These are phyloP conservation scores for Dittrichia graveolens DNA, from an alignment of 129 eudicot genomes.

Conservation along the genomic window DNA sequence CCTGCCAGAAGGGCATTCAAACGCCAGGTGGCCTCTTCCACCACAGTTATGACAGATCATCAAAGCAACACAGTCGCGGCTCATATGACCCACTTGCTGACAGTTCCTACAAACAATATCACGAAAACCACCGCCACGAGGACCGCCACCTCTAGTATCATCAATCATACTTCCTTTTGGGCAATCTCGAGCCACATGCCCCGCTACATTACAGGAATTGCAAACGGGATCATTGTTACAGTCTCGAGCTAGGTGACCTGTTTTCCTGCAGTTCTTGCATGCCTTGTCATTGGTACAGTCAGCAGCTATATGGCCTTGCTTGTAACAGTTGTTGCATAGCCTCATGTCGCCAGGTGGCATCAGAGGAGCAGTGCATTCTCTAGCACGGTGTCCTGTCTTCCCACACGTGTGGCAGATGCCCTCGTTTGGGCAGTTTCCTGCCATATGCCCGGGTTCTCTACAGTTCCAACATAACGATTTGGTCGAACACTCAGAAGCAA, in stretches of 20 bases:
- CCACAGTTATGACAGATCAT: slow-evolving; percentile 93
- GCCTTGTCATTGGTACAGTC: slow-evolving; percentile 97
- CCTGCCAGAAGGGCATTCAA: slow-evolving; percentile 90
- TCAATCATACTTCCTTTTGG: slow-evolving; percentile 56
- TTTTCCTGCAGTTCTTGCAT: slow-evolving; percentile 90
- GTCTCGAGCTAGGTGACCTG: slow-evolving; percentile 93
- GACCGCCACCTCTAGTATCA: slow-evolving; percentile 38
- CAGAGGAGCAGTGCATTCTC: slow-evolving; percentile 71
- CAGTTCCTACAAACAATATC: slow-evolving; percentile 87
- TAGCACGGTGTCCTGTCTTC: slow-evolving; percentile 87
- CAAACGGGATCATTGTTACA: slow-evolving; percentile 91
- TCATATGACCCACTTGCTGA: slow-evolving; percentile 91
- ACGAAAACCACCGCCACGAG: slow-evolving; percentile 51
- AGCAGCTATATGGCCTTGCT: slow-evolving; percentile 85
- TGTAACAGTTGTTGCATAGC: slow-evolving; percentile 95
- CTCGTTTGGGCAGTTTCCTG: slow-evolving; percentile 85
- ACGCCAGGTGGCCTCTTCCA: slow-evolving; percentile 91
- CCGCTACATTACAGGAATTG: slow-evolving; percentile 76
- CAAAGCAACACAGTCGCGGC: slow-evolving; percentile 80
- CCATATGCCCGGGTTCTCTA: slow-evolving; percentile 97
- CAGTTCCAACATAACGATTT: slow-evolving; percentile 98
- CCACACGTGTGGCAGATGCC: slow-evolving; percentile 98
- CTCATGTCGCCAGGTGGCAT: slow-evolving; percentile 81
- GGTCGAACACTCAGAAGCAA: slow-evolving; percentile 82
- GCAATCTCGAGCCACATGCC: slow-evolving; percentile 86